Evolutionary conservation across 139 green algal species (phyloP), one percentile per base, ranked within the genome.

Genomic region (Axilococcus clingmanii): DNA sequence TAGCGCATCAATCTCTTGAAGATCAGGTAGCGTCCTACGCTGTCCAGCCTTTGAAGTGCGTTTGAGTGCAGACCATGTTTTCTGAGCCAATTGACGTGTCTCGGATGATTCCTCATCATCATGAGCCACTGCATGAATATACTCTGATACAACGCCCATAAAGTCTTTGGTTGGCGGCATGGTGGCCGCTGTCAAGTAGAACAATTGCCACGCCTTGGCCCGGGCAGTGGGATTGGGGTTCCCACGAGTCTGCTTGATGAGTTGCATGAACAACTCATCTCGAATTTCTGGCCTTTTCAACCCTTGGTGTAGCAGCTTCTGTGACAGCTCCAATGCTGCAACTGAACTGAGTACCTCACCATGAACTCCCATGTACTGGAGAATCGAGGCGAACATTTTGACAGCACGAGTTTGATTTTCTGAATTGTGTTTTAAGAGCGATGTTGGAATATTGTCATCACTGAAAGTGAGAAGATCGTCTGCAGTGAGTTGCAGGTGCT

Each of bases 81-180:
- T 60, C 29, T 23, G 44, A 0, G 85, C 80, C 51, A 81, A 49
- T 11, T 55, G 53, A 22, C 58, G 59, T 6, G 68, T 38, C 30
- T 65, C 55, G 8, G 59, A 30, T 14, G 64, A 52, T 46, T 70
- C 61, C 29, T 56, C 50, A 27, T 82, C 47, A 25, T 88, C 76
- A 46, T 84, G 52, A 4, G 75, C 59, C 30, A 70, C 66, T 28
- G 44, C 59, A 57, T 95, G 83, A 40, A 95, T 76, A 67, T 94
- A 95, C 66, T 65, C 52, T 72, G 83, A 90, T n/a, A 95, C 74
- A 24, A 93, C 61, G 46, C 71, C 71, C 32, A 88, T 77, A 61
- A 94, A 94, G 34, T 94, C 82, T 67, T 89, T 88, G 42, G 65
- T 78, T 30, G 90, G 90, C 11, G 91, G 88, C 83, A 91, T 88